Base-by-base conservation (phyloP, 1,284 basidiomycete genomes). In the Apiotrichum domesticum region DNA sequence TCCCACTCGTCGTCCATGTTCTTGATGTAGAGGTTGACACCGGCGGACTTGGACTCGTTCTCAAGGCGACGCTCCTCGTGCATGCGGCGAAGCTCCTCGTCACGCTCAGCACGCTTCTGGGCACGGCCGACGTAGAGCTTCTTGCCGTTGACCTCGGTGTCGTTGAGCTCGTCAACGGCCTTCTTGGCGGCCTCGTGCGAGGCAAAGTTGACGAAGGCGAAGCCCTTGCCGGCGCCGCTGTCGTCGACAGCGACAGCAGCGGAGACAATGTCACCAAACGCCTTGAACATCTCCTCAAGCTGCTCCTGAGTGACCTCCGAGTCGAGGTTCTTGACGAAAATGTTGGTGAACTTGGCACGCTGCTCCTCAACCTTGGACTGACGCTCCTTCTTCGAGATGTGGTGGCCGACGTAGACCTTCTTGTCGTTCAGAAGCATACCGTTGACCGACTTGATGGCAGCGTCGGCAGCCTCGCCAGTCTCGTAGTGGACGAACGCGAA, bases 1-100 rank as follows among this genome's bases (percentile, higher is more conserved):
- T 95, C 90, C 68, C 93, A 84, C 69, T 94, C 90, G 71, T 95
- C 92, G 66, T 80, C 79, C 62, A 81, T 80, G 82, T 99, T 99
- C 85, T 98, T 99, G 85, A 98, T 87, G 82, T 98, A 99, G 56
- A 99, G 83, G 82, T 99, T 99, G 78, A 98, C 93, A 63, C 96
- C 96, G 72, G 97, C 93, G 75, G 92, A 97, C 81, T 99, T 98
- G 85, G 88, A 89, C 69, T 96, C 80, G 79, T 95, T 95, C 84
- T 98, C 96, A 83, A 94, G 86, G 81, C 95, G 93, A 60, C 90
- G 91, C 77, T 86, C 87, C 81, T 98, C 95, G 80, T 98, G 97
- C 9, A 88, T 88, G 74, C 84, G 85, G 74, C 92, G 88, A 56
- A 99, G 81, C 80, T 98, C 96, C 72, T 96, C 92, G 80, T 98